Evolutionary conservation across 805 yeast genomes (phyloP).

Genomic region (Isabelozyma rhagii): DNA sequence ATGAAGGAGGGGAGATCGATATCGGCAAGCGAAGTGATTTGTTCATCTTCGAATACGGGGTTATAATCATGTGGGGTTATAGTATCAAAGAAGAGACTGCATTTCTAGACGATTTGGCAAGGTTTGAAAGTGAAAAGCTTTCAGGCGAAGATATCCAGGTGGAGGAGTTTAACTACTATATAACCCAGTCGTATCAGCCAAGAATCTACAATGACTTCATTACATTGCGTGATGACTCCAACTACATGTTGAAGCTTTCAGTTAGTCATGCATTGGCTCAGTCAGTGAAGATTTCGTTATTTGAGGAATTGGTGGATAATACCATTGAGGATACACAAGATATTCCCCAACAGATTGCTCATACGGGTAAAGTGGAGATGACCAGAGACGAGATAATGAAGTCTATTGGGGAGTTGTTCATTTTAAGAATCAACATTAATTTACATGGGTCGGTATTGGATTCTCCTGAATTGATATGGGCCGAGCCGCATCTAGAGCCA

Average conservation of each 20-base stretch:
- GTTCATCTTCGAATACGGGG: constrained; percentile 93
- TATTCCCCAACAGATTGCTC: constrained; percentile 93
- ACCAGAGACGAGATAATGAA: constrained; percentile 93
- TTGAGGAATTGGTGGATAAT: constrained; percentile 94
- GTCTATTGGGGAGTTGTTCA: constrained; percentile 92
- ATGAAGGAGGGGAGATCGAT: constrained; percentile 93
- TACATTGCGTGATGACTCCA: constrained; percentile 82
- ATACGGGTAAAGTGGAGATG: constrained; percentile 93
- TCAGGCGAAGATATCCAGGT: constrained; percentile 89
- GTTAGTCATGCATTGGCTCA: constrained; percentile 96
- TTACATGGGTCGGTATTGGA: constrained; percentile 87
- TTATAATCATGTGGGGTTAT: constrained; percentile 96
- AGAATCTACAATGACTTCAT: constrained; percentile 94
- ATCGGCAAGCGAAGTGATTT: constrained; percentile 78
- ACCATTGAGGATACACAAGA: constrained; percentile 97
- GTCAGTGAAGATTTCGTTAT: constrained; percentile 89
- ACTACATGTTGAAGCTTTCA: constrained; percentile 88
- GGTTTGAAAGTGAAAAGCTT: constrained; percentile 86
- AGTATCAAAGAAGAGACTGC: constrained; percentile 77
- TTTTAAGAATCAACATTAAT: constrained; percentile 76
- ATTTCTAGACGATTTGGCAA: constrained; percentile 80
- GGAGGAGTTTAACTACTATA: constrained; percentile 93
- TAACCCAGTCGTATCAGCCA: constrained; percentile 92
- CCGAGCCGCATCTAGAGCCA: constrained; percentile 97
- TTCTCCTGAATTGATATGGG: constrained; percentile 98